Conservation (phyloP, 225 moss, liverwort and hornwort species). For the Polytrichum commune region DNA sequence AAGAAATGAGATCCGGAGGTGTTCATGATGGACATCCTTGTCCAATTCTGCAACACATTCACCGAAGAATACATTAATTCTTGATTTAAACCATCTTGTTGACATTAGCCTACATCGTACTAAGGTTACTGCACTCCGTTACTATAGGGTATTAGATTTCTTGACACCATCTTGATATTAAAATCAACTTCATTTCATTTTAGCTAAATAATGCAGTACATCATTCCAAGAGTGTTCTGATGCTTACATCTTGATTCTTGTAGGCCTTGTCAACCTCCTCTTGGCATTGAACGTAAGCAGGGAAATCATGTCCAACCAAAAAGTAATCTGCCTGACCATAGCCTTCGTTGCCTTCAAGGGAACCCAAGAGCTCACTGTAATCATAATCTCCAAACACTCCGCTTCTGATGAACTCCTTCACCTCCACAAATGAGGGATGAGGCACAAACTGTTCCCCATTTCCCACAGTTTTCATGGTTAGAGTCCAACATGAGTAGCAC, state of each 20-base stretch:
- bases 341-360: slow-evolving; percentile 78
- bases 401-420: slow-evolving; percentile 74
- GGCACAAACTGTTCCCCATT: slow-evolving; percentile 54
- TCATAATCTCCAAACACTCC: slow-evolving; percentile 80
- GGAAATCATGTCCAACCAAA: slow-evolving; percentile 90
- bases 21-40: slow-evolving; percentile 94
- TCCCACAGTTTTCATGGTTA: not conserved
- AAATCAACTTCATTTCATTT: too few species aligned
- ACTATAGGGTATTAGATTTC: too few species aligned
- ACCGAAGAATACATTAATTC: too few species aligned
- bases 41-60: slow-evolving; percentile 72
- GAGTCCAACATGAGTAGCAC: too few species aligned
- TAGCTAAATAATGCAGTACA: too few species aligned
- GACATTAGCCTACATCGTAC: too few species aligned
- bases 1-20: slow-evolving; percentile 87
- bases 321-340: slow-evolving; percentile 90
- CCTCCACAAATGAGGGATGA: slow-evolving; percentile 75
- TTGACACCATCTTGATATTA: too few species aligned
- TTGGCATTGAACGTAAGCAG: slow-evolving; percentile 81
- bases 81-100: too few species aligned
- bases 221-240: too few species aligned
- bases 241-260: slow-evolving; percentile 66
- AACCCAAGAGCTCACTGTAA: slow-evolving; percentile 60
- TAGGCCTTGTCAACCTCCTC: slow-evolving; percentile 87
- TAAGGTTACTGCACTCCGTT: too few species aligned